Evolutionary conservation across 768 basidiomycete species (phyloP), one percentile per base, ranked within the genome.

Genomic region (Psilocybe cyanescens): DNA sequence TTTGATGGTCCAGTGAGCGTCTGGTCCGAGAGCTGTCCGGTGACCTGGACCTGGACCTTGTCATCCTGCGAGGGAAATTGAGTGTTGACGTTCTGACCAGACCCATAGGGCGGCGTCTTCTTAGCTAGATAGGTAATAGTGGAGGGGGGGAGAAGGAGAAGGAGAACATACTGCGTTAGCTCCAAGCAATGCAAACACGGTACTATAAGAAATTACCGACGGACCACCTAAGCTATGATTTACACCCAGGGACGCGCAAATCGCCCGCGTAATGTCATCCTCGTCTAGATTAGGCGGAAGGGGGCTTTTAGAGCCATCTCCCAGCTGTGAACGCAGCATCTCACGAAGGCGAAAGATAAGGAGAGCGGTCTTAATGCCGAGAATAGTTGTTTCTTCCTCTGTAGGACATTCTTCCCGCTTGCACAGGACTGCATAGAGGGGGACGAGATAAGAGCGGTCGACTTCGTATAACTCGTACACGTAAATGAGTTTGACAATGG

Each of bases 321-420:
- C 24, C 16, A 51, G 57, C 48, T 39, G 62, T 50, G 33, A 66
- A 47, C 82, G 77, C 2, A 83, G 68, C 16, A 68, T 64, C 60
- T 90, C 89, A 0, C 89, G 78, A 0, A 83, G 81, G 0, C 75
- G 70, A 0, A 81, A 83, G 4, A 91, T 74, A n/a, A 74, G 74
- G 3, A 89, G 70, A 0, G 85, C 72, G 0, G 82, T 84, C 8
- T 84, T 80, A 63, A 83, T 72, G 0, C 86, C 86, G 44, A 94
- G 72, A 16, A 67, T 63, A 8, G 72, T 69, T 2, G 81, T 84
- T 55, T 92, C 92, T 8, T 81, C 79, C 7, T 85, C 72, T 0
- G 79, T 78, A 3, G 88, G 78, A 0, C 85, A 80, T 1, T 79
- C 79, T 0, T 78, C 76, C 4, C 87, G 80, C 4, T 74, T 71